Percentiles rank a stretch among this genome's conserved stretches.
Evolutionary conservation across 192 early-diverging fungal species (phyloP).

Genomic region (Linnemannia exigua): DNA sequence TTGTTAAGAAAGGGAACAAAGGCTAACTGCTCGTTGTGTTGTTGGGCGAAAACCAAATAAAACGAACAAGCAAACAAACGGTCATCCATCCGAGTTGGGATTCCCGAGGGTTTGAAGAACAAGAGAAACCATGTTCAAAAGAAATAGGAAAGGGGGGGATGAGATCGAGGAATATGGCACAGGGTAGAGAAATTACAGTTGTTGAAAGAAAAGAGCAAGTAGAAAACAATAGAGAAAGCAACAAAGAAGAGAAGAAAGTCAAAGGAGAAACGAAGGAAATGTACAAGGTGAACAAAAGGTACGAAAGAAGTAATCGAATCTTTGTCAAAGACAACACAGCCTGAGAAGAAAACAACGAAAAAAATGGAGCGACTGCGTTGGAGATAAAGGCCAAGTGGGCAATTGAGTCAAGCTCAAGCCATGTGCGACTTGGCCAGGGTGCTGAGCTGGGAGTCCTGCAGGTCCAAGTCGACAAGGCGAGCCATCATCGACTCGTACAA

Average conservation of each 20-base stretch:
- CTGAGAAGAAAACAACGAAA: constrained; percentile 8
- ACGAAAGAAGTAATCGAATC: constrained; percentile 8
- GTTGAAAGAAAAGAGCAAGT: background rate
- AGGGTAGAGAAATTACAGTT: constrained; percentile 2
- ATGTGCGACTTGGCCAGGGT: constrained; percentile 16
- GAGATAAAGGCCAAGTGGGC: background rate
- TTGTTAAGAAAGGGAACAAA: background rate
- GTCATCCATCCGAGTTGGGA: background rate
- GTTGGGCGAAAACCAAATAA: background rate
- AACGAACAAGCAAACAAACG: background rate
- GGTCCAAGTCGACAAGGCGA: constrained; percentile 48
- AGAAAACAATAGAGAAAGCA: background rate
- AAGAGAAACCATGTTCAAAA: background rate
- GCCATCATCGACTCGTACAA: constrained; percentile 56
- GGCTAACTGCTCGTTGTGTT: background rate
- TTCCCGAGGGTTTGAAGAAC: background rate
- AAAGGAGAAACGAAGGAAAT: background rate
- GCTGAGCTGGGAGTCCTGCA: constrained; percentile 32
- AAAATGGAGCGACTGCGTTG: background rate
- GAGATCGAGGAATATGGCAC: background rate
- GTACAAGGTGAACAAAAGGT: constrained; percentile 2
- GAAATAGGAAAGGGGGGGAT: background rate
- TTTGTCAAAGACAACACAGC: background rate
- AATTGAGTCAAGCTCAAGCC: constrained; percentile 7
- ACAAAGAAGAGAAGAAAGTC: background rate